Percentiles rank a stretch among this genome's conserved stretches.
phyloP scores from a whole-genome alignment of 805 yeast species.

The Kluyveromyces aestuarii region DNA sequence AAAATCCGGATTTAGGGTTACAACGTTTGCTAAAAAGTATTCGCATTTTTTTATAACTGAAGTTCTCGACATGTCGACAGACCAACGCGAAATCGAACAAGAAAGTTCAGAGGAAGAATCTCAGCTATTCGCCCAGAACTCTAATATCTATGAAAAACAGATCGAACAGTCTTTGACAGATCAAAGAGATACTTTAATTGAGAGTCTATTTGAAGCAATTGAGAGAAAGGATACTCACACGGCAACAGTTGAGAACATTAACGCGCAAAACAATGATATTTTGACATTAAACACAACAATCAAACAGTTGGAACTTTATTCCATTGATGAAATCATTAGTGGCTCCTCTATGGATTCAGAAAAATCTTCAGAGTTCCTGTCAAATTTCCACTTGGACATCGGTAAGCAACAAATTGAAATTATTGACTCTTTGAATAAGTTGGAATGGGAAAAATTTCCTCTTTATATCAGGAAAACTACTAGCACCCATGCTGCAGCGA shows the following conservation, averaged over 20 bases:
- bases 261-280: conserved; percentile 3
- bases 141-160: conserved; percentile 19
- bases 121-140: conserved; percentile 1
- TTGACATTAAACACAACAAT: conserved; percentile 8
- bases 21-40: conserved; percentile 21
- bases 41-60: conserved; percentile 19
- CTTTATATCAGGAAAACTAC: conserved; percentile 56
- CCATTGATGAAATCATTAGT: conserved; percentile 7
- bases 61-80: conserved; percentile 11
- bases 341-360: conserved; percentile 3
- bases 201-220: conserved; percentile 53
- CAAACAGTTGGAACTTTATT: conserved; percentile 10
- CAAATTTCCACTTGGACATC: conserved; percentile 11
- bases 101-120: conserved; percentile 9
- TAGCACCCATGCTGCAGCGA: conserved; percentile 75
- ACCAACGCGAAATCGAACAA: conserved; percentile 8
- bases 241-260: conserved; percentile 12
- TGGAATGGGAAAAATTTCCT: conserved; percentile 65
- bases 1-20: conserved; percentile 32
- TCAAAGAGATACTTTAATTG: conserved; percentile 56
- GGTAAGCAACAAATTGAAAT: conserved; percentile 39
- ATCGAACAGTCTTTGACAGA: conserved; percentile 42
- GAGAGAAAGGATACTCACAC: conserved; percentile 18
- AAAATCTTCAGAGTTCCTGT: conserved; percentile 6
- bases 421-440: conserved; percentile 44